Base-by-base conservation (phyloP, 345 rosid genomes). In the Bretschneidera sinensis region DNA sequence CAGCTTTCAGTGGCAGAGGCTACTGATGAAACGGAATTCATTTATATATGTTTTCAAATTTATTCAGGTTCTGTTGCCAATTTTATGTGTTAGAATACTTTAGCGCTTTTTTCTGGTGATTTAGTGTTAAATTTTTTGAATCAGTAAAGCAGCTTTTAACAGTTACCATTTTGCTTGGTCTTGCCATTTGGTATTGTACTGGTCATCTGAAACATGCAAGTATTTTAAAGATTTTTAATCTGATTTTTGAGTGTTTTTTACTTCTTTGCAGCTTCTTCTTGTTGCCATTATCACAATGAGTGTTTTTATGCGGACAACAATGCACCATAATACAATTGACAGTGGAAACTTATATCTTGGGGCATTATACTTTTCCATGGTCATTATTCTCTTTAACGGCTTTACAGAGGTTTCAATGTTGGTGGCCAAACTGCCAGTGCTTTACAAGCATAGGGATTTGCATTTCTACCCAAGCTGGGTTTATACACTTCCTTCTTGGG, bases 321-420 rank as follows among this genome's bases (percentile, higher is more conserved):
- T 84, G 87, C 92, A 86, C 69, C 96, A 80, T 71, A 64, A 75
- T 63, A 81, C 97, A 60, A 70, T 94, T 19, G 90, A 90, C 71
- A 96, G 88, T 63, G 99, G 95, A 68, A 87, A 88, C 75, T 66
- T 94, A 69, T 90, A 83, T 71, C 87, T 90, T 55, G 99, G 97
- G 17, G 77, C 92, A 2, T 61, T 90, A 51, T 94, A 94, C 84
- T 94, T 94, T 67, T 94, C 99, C 51, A 94, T 83, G 97, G 89
- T 94, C 68, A 94, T 90, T 79, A 78, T 94, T 79, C 97, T 94
- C 68, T 94, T 94, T 34, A 94, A 94, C 61, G 97, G 99, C 60
- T 94, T 94, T 59, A 94, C 99, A 4, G 99, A 94, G 78, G 99
- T 94, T 65, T 83, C 99, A 2, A 84, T 94, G 97, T 75, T 94